These are phyloP conservation scores for Mrakia blollopis DNA, from an alignment of 768 basidiomycete genomes.

Conservation along the genomic window DNA sequence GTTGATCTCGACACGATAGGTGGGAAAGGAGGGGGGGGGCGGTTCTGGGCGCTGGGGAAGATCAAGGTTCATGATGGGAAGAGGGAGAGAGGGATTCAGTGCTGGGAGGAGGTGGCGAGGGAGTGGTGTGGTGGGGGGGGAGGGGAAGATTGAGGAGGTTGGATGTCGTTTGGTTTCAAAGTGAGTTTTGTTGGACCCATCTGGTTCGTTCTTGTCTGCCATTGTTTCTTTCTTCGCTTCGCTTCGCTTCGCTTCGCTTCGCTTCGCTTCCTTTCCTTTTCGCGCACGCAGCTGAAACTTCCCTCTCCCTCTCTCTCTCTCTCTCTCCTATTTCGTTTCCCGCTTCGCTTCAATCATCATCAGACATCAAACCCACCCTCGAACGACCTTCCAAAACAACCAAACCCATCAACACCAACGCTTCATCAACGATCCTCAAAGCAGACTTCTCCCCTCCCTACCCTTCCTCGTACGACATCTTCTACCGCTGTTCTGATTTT, in stretches of 20 bases:
- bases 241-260: not conserved
- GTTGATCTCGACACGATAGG: not conserved
- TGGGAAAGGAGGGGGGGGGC: not conserved
- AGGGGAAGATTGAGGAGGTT: slow-evolving; percentile 8
- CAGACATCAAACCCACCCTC: too few species aligned
- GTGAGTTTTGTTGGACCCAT: not conserved
- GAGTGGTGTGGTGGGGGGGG: slow-evolving; percentile 3
- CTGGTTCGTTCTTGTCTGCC: too few species aligned
- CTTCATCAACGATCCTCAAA: not conserved
- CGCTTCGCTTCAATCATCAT: not conserved
- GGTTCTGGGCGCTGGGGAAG: slow-evolving; percentile 6
- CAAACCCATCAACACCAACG: too few species aligned
- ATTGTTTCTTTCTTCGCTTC: not conserved
- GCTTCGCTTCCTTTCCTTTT: not conserved
- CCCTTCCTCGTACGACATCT: not conserved
- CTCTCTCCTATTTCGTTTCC: not conserved
- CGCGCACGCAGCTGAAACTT: too few species aligned
- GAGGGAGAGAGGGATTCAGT: slow-evolving; percentile 3
- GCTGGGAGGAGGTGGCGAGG: slow-evolving; percentile 10
- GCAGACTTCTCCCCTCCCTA: not conserved
- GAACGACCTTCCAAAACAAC: too few species aligned
- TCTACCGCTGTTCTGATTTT: slow-evolving; percentile 5
- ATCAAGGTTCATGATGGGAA: slow-evolving; percentile 8
- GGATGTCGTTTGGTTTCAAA: slow-evolving; percentile 16
- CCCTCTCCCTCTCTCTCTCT: too few species aligned